These are phyloP conservation scores for Ustilago nuda DNA, from an alignment of 1,284 basidiomycete species.

Conservation along the genomic window DNA sequence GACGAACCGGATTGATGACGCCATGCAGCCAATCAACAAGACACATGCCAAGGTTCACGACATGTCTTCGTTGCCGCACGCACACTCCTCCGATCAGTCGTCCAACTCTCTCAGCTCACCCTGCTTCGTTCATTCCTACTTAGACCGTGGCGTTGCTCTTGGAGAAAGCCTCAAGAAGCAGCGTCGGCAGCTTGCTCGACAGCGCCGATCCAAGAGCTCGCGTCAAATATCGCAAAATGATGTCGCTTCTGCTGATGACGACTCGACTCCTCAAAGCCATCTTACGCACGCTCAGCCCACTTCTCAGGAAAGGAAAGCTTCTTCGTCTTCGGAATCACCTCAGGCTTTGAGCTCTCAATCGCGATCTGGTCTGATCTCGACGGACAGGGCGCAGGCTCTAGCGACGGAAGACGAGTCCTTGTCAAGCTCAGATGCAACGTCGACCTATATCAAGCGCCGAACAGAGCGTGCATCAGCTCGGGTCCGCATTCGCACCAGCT, in stretches of 20 bases:
- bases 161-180: slow-evolving; percentile 52
- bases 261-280: slow-evolving; percentile 9
- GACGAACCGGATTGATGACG: slow-evolving; percentile 8
- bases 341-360: not conserved
- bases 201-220: slow-evolving; percentile 17
- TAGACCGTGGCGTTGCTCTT: slow-evolving; percentile 51
- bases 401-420: slow-evolving; percentile 20
- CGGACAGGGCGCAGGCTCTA: not conserved
- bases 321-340: slow-evolving; percentile 1
- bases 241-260: slow-evolving; percentile 30
- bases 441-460: slow-evolving; percentile 5
- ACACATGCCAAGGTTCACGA: slow-evolving; percentile 51
- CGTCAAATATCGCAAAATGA: slow-evolving; percentile 31
- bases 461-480: slow-evolving; percentile 27
- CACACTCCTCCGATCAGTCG: slow-evolving; percentile 20
- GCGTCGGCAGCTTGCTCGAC: slow-evolving; percentile 34
- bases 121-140: slow-evolving; percentile 60
- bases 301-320: slow-evolving; percentile 1
- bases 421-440: slow-evolving; percentile 26
- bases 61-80: slow-evolving; percentile 38
- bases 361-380: not conserved
- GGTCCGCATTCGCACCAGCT: slow-evolving; percentile 35
- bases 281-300: slow-evolving; percentile 3
- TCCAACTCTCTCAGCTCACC: slow-evolving; percentile 39
- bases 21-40: slow-evolving; percentile 27